A percentile compares a stretch with the other conserved stretches of the same genome.
phyloP scores from a whole-genome alignment of 2,329 filamentous ascomycete species.

The Stemphylium lycopersici region DNA sequence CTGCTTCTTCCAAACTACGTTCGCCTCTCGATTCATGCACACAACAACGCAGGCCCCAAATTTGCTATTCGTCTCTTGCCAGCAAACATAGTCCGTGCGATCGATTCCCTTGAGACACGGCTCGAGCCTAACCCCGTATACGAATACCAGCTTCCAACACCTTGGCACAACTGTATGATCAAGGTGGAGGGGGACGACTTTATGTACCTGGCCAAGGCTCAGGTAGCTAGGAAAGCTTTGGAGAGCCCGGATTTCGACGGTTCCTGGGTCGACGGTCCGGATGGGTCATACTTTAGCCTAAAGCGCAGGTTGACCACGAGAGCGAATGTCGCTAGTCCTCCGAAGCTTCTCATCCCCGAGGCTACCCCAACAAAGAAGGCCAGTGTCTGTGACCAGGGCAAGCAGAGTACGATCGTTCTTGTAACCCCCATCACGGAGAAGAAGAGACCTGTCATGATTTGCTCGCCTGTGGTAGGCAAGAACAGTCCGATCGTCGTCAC shows the following conservation, averaged over 20 bases:
- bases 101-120: constrained; percentile 41
- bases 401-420: constrained; percentile 29
- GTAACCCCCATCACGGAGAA: constrained; percentile 29
- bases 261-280: constrained; percentile 33
- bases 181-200: constrained; percentile 39
- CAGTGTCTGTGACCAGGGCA: constrained; percentile 29
- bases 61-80: constrained; percentile 52
- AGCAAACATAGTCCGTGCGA: constrained; percentile 37
- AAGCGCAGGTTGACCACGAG: constrained; percentile 21
- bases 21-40: constrained; percentile 57
- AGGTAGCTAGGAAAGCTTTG: constrained; percentile 34
- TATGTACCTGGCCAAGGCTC: constrained; percentile 35
- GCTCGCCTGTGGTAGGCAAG: constrained; percentile 32
- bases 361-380: constrained; percentile 21
- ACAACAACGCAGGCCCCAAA: constrained; percentile 52
- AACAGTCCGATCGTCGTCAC: constrained; percentile 29
- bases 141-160: constrained; percentile 49
- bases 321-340: background rate
- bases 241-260: constrained; percentile 28
- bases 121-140: constrained; percentile 34
- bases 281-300: constrained; percentile 35
- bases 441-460: constrained; percentile 32
- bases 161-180: constrained; percentile 54
- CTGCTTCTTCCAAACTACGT: constrained; percentile 54
- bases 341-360: constrained; percentile 23